These are phyloP conservation scores for Letharia columbiana DNA, from an alignment of 495 filamentous ascomycete genomes.

Conservation along the genomic window DNA sequence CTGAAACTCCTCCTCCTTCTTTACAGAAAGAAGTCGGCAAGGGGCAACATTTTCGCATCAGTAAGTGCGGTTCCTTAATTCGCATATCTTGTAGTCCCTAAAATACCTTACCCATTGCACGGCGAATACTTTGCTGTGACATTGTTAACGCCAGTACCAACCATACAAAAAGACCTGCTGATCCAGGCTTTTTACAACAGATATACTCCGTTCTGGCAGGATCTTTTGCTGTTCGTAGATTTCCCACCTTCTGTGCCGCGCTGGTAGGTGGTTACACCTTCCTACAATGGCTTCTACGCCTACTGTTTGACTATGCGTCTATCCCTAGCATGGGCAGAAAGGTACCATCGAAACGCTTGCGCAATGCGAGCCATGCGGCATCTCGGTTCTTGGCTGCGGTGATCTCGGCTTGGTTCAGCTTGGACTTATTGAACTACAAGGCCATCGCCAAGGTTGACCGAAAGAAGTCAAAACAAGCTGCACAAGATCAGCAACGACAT, in stretches of 20 bases:
- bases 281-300: slow-evolving; percentile 43
- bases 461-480: not conserved
- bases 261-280: slow-evolving; percentile 70
- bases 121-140: not conserved
- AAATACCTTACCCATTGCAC: too few relatives aligned
- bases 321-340: not conserved
- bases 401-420: slow-evolving; percentile 41
- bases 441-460: slow-evolving; percentile 1
- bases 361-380: slow-evolving; percentile 8
- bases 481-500: not conserved
- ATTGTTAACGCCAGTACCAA: not conserved
- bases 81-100: not conserved
- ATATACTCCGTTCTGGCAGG: slow-evolving; percentile 28
- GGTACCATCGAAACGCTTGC: not conserved
- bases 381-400: slow-evolving; percentile 37
- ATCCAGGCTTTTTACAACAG: slow-evolving; percentile 4
- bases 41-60: not conserved
- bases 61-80: not conserved
- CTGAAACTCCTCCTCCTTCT: slow-evolving; percentile 16
- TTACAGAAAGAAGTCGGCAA: slow-evolving; percentile 7
- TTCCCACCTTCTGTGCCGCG: slow-evolving; percentile 74
- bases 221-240: slow-evolving; percentile 43
- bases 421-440: slow-evolving; percentile 38
- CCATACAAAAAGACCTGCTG: not conserved
- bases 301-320: slow-evolving; percentile 13